Base-by-base conservation (phyloP, 129 eudicot genomes). In the Tanacetum coccineum region DNA sequence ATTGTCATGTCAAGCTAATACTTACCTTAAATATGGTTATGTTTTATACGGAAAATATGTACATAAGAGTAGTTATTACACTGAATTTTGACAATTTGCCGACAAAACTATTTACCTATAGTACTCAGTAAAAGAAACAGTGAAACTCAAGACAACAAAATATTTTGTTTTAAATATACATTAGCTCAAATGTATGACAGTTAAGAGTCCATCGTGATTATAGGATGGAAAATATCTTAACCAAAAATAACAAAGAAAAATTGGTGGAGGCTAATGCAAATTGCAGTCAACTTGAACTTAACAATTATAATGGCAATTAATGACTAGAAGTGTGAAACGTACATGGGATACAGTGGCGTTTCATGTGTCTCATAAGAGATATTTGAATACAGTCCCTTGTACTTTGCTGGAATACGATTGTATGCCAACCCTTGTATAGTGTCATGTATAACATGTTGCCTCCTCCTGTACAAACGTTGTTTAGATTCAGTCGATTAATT, bases 221-320 rank as follows among this genome's bases (percentile, higher is more conserved):
- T 12, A 62, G 40, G 60, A 28, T 51, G n/a, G 18, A 51, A 72
- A 62, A 36, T 54, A 13, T 20, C 6, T 30, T n/a, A 20, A 71
- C 18, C 13, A 61, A 32, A 21, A 14, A 13, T 12, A 61, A 17
- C 19, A 72, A 52, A 2, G n/a, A n/a, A n/a, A n/a, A n/a, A n/a
- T n/a, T 22, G 25, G 50, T 71, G 76, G 52, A 72, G 62, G 50
- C 52, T 48, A 51, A 71, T 50, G 62, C 30, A 58, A 57, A 55
- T 67, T 42, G 72, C 44, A 65, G 59, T 74, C 72, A 73, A 73
- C 72, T 64, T 64, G 66, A 28, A 28, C 26, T 74, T 53, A 19
- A 11, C 14, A 49, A 15, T 50, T 40, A 47, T 15, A 57, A 73
- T 6, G 26, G 42, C 52, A 74, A 18, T 58, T 66, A 66, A 74